phyloP scores from a whole-genome alignment of 345 rosid genomes.

The Geranium rotundifolium region DNA sequence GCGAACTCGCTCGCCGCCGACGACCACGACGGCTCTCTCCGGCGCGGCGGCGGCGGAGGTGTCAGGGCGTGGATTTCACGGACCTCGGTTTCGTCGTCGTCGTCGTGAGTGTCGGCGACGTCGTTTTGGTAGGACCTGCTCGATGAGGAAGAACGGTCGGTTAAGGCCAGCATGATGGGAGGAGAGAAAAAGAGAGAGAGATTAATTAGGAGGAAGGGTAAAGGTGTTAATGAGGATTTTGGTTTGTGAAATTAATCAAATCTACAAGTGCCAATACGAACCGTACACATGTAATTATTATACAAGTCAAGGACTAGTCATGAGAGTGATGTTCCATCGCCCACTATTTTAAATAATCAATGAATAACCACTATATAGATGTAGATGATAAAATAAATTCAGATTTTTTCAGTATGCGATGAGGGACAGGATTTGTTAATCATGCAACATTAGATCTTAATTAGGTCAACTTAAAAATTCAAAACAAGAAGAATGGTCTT shows the following conservation, averaged over 20 bases:
- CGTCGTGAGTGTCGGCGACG: background rate
- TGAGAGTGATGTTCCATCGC: background rate
- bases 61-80: conserved; percentile 83
- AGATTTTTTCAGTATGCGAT: no score
- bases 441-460: no score
- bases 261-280: background rate
- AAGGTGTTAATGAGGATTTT: background rate
- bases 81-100: conserved; percentile 7
- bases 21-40: conserved; percentile 36
- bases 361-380: background rate
- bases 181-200: background rate
- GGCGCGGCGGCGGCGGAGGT: conserved; percentile 39
- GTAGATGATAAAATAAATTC: no score
- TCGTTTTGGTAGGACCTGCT: background rate
- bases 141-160: background rate
- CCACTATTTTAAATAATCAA: background rate
- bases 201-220: background rate
- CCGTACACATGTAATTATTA: background rate
- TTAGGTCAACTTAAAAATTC: no score
- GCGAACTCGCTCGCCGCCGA: conserved; percentile 30
- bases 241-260: background rate
- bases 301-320: no score
- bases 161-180: background rate
- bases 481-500: no score
- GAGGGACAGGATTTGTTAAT: no score